These are phyloP conservation scores for Drosera capensis DNA, from an alignment of 148 eudicot genomes.

Conservation along the genomic window DNA sequence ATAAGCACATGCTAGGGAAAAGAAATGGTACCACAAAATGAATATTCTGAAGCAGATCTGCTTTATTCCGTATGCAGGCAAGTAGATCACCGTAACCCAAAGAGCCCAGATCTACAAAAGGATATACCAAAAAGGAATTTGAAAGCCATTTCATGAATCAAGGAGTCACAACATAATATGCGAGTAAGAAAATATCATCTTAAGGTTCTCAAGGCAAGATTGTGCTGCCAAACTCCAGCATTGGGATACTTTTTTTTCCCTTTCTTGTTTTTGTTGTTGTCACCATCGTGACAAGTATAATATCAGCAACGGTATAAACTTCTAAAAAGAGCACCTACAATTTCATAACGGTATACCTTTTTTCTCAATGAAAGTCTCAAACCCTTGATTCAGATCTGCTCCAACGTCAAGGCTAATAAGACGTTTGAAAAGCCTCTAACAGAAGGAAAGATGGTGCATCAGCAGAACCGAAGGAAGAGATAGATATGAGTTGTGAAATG, in stretches of 20 bases:
- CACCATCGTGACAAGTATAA: too few relatives aligned
- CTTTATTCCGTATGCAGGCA: slow-evolving; percentile 63
- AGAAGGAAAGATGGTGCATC: slow-evolving; percentile 7
- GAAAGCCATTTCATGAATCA: neutral
- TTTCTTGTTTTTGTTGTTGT: too few relatives aligned
- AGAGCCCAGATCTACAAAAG: slow-evolving; percentile 68
- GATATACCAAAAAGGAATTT: neutral
- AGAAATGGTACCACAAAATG: slow-evolving; percentile 80
- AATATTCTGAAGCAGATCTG: slow-evolving; percentile 72
- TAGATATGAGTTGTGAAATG: neutral
- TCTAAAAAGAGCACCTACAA: neutral
- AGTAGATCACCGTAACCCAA: slow-evolving; percentile 89
- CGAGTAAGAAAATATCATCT: neutral
- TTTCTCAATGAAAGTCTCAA: slow-evolving; percentile 75
- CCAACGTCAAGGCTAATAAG: slow-evolving; percentile 91
- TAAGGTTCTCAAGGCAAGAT: too few relatives aligned
- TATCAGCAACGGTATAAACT: too few relatives aligned
- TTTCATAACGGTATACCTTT: slow-evolving; percentile 33
- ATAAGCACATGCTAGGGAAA: slow-evolving; percentile 1
- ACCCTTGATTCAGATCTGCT: slow-evolving; percentile 83
- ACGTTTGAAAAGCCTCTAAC: slow-evolving; percentile 91
- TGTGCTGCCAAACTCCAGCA: too few relatives aligned
- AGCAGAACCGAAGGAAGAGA: slow-evolving; percentile 1
- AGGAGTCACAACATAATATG: neutral
- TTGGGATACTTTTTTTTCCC: too few relatives aligned